These are phyloP conservation scores for Brasenia schreberi DNA, from an alignment of 164 flowering plant genomes.

Conservation along the genomic window DNA sequence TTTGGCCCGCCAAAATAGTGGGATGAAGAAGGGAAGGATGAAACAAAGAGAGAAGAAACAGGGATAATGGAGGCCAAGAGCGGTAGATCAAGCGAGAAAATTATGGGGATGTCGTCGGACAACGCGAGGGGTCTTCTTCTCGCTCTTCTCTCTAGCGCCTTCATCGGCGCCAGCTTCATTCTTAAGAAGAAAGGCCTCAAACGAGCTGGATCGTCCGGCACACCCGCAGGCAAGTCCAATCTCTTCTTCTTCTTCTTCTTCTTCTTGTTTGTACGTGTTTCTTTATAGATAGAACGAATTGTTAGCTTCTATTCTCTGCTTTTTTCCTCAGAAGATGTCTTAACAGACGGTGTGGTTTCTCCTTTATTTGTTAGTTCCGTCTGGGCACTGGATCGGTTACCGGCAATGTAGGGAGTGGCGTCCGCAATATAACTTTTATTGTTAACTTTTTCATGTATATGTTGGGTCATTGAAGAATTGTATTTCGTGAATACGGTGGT, in stretches of 20 bases:
- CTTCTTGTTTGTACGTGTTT: neutral
- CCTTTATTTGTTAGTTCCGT: too few relatives aligned
- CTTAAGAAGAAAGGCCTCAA: conserved; percentile 74
- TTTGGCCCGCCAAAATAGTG: neutral
- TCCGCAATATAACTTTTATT: too few relatives aligned
- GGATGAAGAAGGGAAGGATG: neutral
- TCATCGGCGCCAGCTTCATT: conserved; percentile 73
- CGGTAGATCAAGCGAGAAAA: conserved; percentile 6
- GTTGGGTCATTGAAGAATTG: too few relatives aligned
- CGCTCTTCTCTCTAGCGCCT: conserved; percentile 54
- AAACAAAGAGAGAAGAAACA: neutral
- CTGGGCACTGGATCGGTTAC: too few relatives aligned
- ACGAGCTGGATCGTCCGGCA: conserved; percentile 53
- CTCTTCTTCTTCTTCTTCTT: neutral
- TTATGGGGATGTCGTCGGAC: conserved; percentile 34
- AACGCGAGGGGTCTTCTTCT: conserved; percentile 51
- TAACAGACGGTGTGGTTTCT: too few relatives aligned
- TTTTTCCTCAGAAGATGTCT: too few relatives aligned
- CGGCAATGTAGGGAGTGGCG: too few relatives aligned
- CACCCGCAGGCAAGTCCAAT: conserved; percentile 46
- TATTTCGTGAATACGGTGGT: too few relatives aligned
- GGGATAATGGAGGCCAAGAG: neutral
- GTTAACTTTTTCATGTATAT: too few relatives aligned
- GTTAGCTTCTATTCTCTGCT: too few relatives aligned
- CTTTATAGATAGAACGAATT: neutral